Percentiles rank a stretch among this genome's conserved stretches.
Evolutionary conservation across 139 green algal genomes (phyloP).

Genomic region (Auxenochlorella protothecoides): DNA sequence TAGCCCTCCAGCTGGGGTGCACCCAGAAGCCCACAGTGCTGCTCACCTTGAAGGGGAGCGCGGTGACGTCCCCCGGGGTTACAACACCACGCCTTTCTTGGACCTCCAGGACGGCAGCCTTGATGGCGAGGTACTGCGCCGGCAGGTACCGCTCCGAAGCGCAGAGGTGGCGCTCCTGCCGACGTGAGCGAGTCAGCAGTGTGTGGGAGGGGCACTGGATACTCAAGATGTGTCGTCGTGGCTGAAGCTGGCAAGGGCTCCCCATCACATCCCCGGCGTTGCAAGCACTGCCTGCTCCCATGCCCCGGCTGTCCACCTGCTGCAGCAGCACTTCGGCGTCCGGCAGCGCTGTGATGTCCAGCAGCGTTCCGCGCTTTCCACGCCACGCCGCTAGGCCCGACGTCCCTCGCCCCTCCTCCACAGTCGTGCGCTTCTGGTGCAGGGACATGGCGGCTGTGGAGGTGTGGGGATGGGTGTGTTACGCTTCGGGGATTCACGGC

Average conservation of each 20-base stretch:
- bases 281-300: too few relatives aligned
- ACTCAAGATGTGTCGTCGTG: too few relatives aligned
- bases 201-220: neutral
- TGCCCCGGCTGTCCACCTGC: constrained; percentile 1
- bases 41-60: constrained; percentile 13
- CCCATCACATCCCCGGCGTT: too few relatives aligned
- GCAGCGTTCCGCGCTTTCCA: constrained; percentile 37
- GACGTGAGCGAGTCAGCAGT: neutral
- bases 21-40: neutral
- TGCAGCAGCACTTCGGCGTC: constrained; percentile 48
- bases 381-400: constrained; percentile 25
- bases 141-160: constrained; percentile 56
- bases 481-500: too few relatives aligned
- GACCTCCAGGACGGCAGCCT: constrained; percentile 53
- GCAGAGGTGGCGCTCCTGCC: constrained; percentile 68
- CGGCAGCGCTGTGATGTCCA: constrained; percentile 64
- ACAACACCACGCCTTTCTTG: constrained; percentile 10
- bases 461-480: too few relatives aligned
- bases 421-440: constrained; percentile 2
- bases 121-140: constrained; percentile 70
- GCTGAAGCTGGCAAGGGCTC: too few relatives aligned
- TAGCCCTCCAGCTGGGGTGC: too few relatives aligned
- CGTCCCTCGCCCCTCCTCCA: constrained; percentile 8
- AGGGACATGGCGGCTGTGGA: neutral
- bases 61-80: constrained; percentile 6